phyloP scores from a whole-genome alignment of 2,329 filamentous ascomycete species.

The Raffaelea arxii region DNA sequence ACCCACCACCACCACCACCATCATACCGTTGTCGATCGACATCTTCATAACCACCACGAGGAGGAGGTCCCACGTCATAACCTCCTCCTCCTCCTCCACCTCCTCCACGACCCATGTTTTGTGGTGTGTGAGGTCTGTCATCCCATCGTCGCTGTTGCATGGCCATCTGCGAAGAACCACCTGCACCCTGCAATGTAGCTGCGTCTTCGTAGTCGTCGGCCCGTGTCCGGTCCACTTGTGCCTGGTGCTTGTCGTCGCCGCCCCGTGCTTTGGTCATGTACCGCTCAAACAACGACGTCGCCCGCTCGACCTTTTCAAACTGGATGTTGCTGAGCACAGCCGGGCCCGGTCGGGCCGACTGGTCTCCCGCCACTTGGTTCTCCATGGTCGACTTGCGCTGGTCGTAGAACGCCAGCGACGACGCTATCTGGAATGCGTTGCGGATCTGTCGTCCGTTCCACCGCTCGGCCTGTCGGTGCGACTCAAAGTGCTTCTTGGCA shows the following conservation, averaged over 20 bases:
- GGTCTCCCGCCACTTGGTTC: not conserved
- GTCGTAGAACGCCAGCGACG: constrained; percentile 12
- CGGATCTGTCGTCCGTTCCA: constrained; percentile 26
- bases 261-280: not conserved
- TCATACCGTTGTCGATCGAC: too few species aligned
- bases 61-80: too few species aligned
- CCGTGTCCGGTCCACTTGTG: not conserved
- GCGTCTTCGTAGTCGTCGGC: too few species aligned
- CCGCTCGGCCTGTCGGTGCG: not conserved
- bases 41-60: too few species aligned
- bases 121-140: too few species aligned
- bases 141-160: too few species aligned
- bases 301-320: not conserved
- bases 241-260: not conserved
- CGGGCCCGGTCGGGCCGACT: too few species aligned
- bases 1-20: too few species aligned
- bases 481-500: constrained; percentile 5
- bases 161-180: too few species aligned
- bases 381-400: constrained; percentile 1
- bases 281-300: not conserved
- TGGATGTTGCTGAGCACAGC: not conserved
- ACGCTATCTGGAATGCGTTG: constrained; percentile 22
- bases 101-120: too few species aligned
- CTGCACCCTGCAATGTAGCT: too few species aligned
- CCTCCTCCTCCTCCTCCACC: too few species aligned